Percentiles rank a stretch among this genome's conserved stretches.
phyloP scores from a whole-genome alignment of 2,329 filamentous ascomycete species.

The Leptographium flavum region DNA sequence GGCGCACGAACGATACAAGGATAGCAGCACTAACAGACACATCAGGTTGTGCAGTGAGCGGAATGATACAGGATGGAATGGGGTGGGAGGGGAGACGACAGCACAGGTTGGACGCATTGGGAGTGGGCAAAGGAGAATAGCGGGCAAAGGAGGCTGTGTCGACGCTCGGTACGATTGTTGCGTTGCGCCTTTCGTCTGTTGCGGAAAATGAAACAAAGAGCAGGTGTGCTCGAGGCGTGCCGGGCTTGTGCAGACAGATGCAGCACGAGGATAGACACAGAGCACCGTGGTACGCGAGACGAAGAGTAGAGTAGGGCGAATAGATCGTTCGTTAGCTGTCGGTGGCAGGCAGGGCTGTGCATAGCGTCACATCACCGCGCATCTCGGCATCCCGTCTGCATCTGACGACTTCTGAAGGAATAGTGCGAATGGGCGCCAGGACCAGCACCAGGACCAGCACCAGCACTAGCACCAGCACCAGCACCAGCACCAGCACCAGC shows the following conservation, averaged over 20 bases:
- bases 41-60: slow-evolving; percentile 21
- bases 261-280: no score
- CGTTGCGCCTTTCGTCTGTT: no score
- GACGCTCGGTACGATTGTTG: no score
- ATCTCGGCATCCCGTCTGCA: no score
- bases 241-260: not conserved
- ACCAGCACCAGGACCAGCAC: not conserved
- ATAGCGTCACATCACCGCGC: no score
- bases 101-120: not conserved
- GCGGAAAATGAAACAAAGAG: slow-evolving; percentile 1
- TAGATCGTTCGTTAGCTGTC: no score
- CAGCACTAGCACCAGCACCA: not conserved
- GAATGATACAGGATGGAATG: not conserved
- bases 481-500: not conserved
- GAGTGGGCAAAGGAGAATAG: not conserved
- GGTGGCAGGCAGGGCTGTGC: no score
- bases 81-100: not conserved
- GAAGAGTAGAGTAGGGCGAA: no score
- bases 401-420: not conserved
- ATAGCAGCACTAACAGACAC: not conserved
- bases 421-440: not conserved
- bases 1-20: not conserved
- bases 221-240: no score
- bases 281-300: no score
- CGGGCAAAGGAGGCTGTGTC: not conserved